Conservation (phyloP, 192 early-diverging fungal genomes). For the Jimgerdemannia flammicorona region DNA sequence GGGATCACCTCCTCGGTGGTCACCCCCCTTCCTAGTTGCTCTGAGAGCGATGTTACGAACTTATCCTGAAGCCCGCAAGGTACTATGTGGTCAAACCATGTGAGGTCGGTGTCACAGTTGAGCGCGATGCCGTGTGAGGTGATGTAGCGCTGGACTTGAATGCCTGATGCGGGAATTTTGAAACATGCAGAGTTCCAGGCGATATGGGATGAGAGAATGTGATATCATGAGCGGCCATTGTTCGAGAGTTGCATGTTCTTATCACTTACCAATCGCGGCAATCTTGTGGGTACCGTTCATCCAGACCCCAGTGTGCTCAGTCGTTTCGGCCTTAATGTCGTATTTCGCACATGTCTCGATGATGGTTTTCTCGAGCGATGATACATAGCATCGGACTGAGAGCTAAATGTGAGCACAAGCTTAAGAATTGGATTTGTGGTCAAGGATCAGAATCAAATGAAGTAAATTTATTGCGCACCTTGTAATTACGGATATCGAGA, state of each 20-base stretch:
- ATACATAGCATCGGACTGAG: slow-evolving; percentile 75
- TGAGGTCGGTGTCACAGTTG: slow-evolving; percentile 88
- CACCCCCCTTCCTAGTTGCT: slow-evolving; percentile 34
- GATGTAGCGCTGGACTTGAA: slow-evolving; percentile 83
- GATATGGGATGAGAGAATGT: not conserved
- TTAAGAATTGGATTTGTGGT: not conserved
- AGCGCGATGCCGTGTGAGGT: slow-evolving; percentile 93
- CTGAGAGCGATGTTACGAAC: slow-evolving; percentile 67
- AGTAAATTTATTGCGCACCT: slow-evolving; percentile 35
- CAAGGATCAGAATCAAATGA: not conserved
- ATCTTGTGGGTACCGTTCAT: slow-evolving; percentile 78
- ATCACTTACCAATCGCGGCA: slow-evolving; percentile 77
- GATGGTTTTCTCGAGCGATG: slow-evolving; percentile 69
- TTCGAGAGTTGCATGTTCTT: not conserved
- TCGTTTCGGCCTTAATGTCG: slow-evolving; percentile 61
- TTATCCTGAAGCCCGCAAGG: slow-evolving; percentile 85
- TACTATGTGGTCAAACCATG: slow-evolving; percentile 87
- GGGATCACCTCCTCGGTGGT: slow-evolving; percentile 53
- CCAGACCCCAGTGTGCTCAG: slow-evolving; percentile 92
- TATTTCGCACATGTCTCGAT: slow-evolving; percentile 68
- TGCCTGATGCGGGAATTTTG: slow-evolving; percentile 40
- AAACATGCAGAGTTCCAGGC: not conserved
- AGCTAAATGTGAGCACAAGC: slow-evolving; percentile 26
- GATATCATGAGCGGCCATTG: not conserved
- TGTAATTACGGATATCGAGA: slow-evolving; percentile 67